A percentile compares a stretch with the other conserved stretches of the same genome.
Evolutionary conservation across 805 yeast species (phyloP).

Genomic region (Barnettozyma pratensis): DNA sequence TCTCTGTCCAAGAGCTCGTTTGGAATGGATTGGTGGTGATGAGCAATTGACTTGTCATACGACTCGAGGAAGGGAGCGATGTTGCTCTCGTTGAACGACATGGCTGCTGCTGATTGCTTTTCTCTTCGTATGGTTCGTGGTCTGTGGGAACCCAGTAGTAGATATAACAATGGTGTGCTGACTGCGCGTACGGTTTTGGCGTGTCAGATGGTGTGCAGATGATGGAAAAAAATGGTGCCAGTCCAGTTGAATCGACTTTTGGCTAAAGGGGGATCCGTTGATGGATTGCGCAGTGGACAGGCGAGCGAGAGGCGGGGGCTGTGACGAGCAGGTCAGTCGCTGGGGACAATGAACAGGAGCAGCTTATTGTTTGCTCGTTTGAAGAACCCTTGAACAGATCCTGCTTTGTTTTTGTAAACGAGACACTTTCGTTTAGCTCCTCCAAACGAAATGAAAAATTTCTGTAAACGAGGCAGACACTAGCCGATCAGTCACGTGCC

Average conservation of each 20-base stretch:
- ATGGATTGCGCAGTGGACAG: too few relatives aligned
- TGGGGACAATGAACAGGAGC: neutral
- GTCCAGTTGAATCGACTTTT: conserved; percentile 19
- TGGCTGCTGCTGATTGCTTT: neutral
- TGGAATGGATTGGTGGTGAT: too few relatives aligned
- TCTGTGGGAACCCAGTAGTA: too few relatives aligned
- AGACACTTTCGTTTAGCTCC: too few relatives aligned
- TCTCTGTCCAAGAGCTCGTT: neutral
- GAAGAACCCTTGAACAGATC: neutral
- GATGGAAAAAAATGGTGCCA: neutral
- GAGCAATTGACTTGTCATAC: conserved; percentile 2
- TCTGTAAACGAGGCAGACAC: too few relatives aligned
- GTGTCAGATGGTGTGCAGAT: neutral
- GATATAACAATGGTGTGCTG: too few relatives aligned
- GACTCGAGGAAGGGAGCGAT: conserved; percentile 12
- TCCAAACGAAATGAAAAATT: too few relatives aligned
- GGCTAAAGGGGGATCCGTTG: neutral
- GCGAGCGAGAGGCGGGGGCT: too few relatives aligned
- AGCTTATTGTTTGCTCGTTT: neutral
- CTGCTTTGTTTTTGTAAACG: too few relatives aligned
- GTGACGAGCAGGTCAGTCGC: neutral
- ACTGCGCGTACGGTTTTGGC: too few relatives aligned
- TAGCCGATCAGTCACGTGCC: too few relatives aligned
- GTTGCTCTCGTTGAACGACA: conserved; percentile 6
- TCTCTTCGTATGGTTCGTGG: too few relatives aligned